Evolutionary conservation across 768 basidiomycete genomes (phyloP), one percentile per base, ranked within the genome.

Genomic region (Hypsizygus marmoreus): DNA sequence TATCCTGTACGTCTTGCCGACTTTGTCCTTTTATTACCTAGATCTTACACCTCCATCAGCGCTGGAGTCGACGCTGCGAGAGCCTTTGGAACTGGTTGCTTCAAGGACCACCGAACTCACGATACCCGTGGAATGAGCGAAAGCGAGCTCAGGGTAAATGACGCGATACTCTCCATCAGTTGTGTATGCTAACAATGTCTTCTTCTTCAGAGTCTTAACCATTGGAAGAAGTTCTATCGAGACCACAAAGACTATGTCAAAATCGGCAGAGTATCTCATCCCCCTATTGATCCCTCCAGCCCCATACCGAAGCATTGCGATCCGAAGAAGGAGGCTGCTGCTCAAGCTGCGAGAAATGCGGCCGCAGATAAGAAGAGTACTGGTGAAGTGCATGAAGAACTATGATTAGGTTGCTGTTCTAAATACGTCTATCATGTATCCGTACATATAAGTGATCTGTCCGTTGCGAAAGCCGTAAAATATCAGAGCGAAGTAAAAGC

Each of bases 81-180:
- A 55, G 88, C 94, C 0, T 98, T 92, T 65, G 91, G 80, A 34
- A 98, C 95, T 2, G 94, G 94, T 8, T 98, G 95, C 64, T 97
- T 97, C 73, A 77, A 82, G 56, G 81, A 81, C 4, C 95, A 98
- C 68, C 80, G 82, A 34, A 97, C 94, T 29, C 88, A 97, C 69
- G 95, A 98, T 69, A 72, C 87, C 50, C 84, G 95, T 51, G 95
- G 88, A 12, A 66, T 98, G 55, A 75, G 73, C 26, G 81, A 86
- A 40, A 65, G 70, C 48, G 91, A 97, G 67, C 63, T 87, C 50
- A 65, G 73, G 61, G 95, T 89, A 63, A 57, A 81, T 70, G 35
- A 39, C 42, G 8, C 9, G 7, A 32, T 17, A 44, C 13, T 22
- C 16, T 25, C 12, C 12, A 24, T 9, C 29, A 39, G 22, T 5